Evolutionary conservation across 1,284 basidiomycete species (phyloP).

Genomic region (Moniliophthora roreri): DNA sequence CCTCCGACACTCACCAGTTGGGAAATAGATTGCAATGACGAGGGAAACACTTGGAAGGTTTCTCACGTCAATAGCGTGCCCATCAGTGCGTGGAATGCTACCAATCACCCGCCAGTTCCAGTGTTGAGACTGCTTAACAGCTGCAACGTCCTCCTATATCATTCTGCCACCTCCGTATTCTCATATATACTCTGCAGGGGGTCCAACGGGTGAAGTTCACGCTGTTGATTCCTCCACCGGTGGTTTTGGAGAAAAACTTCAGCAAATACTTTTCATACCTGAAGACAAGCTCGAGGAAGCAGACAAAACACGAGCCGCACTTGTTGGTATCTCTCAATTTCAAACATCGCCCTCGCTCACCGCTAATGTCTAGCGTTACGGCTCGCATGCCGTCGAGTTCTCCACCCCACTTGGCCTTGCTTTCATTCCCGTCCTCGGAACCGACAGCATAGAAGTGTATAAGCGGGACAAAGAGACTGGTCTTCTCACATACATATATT

Average conservation of each 20-base stretch:
- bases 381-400: slow-evolving; percentile 49
- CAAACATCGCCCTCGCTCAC: background rate
- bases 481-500: slow-evolving; percentile 32
- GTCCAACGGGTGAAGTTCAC: slow-evolving; percentile 48
- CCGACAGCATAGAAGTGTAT: slow-evolving; percentile 45
- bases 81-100: slow-evolving; percentile 36
- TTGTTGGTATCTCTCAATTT: slow-evolving; percentile 28
- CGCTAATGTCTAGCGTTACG: slow-evolving; percentile 34
- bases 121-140: slow-evolving; percentile 21
- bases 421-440: slow-evolving; percentile 49
- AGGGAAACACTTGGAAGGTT: slow-evolving; percentile 26
- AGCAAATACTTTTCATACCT: slow-evolving; percentile 44
- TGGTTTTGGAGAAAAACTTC: slow-evolving; percentile 38
- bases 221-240: slow-evolving; percentile 30
- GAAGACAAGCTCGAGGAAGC: slow-evolving; percentile 37
- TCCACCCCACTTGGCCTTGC: slow-evolving; percentile 33
- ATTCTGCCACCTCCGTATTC: slow-evolving; percentile 43
- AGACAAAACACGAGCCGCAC: slow-evolving; percentile 46
- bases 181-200: slow-evolving; percentile 45
- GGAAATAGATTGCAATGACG: slow-evolving; percentile 28
- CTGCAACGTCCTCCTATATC: slow-evolving; percentile 51
- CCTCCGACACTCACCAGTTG: slow-evolving; percentile 44
- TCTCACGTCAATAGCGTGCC: slow-evolving; percentile 38
- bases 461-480: slow-evolving; percentile 30
- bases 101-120: background rate